A percentile compares a stretch with the other conserved stretches of the same genome.
phyloP scores from a whole-genome alignment of 2,329 filamentous ascomycete species.

The Trichoderma atrobrunneum region DNA sequence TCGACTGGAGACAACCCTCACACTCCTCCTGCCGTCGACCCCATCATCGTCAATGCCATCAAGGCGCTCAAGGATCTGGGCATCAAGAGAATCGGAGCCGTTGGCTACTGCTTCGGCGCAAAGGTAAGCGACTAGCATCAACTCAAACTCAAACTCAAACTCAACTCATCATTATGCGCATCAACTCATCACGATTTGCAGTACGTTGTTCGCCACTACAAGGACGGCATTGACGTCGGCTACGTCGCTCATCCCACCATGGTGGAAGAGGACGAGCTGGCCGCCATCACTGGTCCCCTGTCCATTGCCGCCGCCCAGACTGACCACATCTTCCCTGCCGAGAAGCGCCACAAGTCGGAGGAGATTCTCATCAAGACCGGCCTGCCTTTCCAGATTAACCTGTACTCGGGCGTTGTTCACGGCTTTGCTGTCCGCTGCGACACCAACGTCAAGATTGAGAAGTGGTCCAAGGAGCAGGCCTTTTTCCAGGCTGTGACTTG shows the following conservation, averaged over 20 bases:
- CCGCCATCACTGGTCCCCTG: slow-evolving; percentile 62
- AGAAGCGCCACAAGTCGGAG: slow-evolving; percentile 64
- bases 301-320: slow-evolving; percentile 65
- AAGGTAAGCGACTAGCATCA: slow-evolving; percentile 49
- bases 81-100: slow-evolving; percentile 58
- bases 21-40: slow-evolving; percentile 29
- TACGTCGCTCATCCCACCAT: slow-evolving; percentile 77
- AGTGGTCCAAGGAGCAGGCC: slow-evolving; percentile 76
- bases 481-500: slow-evolving; percentile 74
- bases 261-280: slow-evolving; percentile 64
- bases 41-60: slow-evolving; percentile 36
- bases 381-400: slow-evolving; percentile 70
- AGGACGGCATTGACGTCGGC: slow-evolving; percentile 63
- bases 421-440: slow-evolving; percentile 74
- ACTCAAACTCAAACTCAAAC: background rate
- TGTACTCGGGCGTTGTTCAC: slow-evolving; percentile 69
- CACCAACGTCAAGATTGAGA: slow-evolving; percentile 51
- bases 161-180: background rate
- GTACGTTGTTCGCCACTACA: slow-evolving; percentile 66
- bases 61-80: slow-evolving; percentile 55
- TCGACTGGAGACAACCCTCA: slow-evolving; percentile 44
- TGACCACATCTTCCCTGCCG: slow-evolving; percentile 62
- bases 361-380: slow-evolving; percentile 55
- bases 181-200: slow-evolving; percentile 27
- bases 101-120: slow-evolving; percentile 74